Evolutionary conservation across 1,284 basidiomycete genomes (phyloP), one percentile per base, ranked within the genome.

Genomic region (Sphaerobolus stellatus): DNA sequence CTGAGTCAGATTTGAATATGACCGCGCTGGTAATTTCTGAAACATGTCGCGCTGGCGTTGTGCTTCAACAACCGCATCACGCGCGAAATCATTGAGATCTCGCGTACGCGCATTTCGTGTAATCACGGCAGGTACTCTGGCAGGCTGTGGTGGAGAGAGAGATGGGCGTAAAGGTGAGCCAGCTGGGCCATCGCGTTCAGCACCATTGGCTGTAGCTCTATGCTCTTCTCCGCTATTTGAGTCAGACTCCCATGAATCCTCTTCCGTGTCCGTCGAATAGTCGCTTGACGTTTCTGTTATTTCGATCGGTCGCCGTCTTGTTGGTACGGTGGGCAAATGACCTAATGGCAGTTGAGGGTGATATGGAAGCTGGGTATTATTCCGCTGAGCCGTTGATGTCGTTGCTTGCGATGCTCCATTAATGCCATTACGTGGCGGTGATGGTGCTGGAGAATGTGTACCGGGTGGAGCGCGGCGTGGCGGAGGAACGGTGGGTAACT

Each of bases 41-140:
- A 94, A 92, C 78, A 93, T 78, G 16, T 88, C 83, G 30, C 80
- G 78, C 63, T 90, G 82, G 5, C 86, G 78, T 62, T 84, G 80
- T 16, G 79, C 84, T 64, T 89, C 85, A 61, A 80, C 56, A n/a
- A 77, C 79, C 25, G 79, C 81, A 33, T 64, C 64, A 40, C 59
- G 62, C 18, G 61, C 65, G 18, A 63, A 61, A 30, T 61, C 59
- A 34, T 22, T 36, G 13, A 38, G 25, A 31, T 54, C 52, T 11
- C 52, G 52, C 13, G 45, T 47, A 9, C 52, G 52, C 8, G n/a
- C 33, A 5, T 9, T 20, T 16, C 31, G 38, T 7, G 24, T 29
- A 14, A 16, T 6, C 5, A 5, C 31, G 4, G 49, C 20, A 34
- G 5, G 18, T 5, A 30, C 45, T 14, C 44, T n/a, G 16, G 45